Evolutionary conservation across 1,139 yeast species (phyloP).

Genomic region (Debaryomycetaceae sp.): DNA sequence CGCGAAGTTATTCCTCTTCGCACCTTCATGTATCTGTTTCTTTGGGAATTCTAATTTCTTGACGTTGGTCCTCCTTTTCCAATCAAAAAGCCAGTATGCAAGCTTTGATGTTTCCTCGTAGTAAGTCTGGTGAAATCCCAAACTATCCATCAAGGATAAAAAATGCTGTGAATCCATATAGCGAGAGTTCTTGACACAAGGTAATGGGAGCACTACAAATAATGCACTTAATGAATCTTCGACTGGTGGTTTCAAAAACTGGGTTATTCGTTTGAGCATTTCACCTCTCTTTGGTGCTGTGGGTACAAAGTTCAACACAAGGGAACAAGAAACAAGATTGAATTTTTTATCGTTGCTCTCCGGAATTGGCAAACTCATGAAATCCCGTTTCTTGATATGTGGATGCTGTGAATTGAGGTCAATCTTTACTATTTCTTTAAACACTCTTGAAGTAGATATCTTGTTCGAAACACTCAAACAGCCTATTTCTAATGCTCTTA

Average conservation of each 20-base stretch:
- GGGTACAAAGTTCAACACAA: constrained; percentile 87
- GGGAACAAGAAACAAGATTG: constrained; percentile 72
- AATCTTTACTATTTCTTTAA: constrained; percentile 53
- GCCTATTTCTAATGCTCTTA: constrained; percentile 74
- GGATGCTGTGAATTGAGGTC: constrained; percentile 83
- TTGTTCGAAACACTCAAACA: constrained; percentile 65
- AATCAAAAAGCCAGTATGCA: constrained; percentile 69
- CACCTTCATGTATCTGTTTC: constrained; percentile 49
- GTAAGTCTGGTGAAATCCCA: constrained; percentile 54
- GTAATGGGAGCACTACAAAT: constrained; percentile 83
- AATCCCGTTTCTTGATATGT: constrained; percentile 70
- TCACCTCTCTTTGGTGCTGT: constrained; percentile 67
- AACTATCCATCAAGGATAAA: constrained; percentile 44
- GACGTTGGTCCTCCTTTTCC: constrained; percentile 30
- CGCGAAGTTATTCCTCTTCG: constrained; percentile 62
- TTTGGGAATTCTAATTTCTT: constrained; percentile 28
- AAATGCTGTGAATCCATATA: constrained; percentile 54
- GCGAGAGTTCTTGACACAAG: constrained; percentile 80
- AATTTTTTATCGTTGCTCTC: constrained; percentile 40
- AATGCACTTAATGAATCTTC: constrained; percentile 30
- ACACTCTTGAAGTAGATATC: constrained; percentile 57
- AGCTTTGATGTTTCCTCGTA: constrained; percentile 67
- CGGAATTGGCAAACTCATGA: constrained; percentile 75
- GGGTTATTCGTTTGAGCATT: constrained; percentile 62
- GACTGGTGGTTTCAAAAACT: constrained; percentile 47